These are phyloP conservation scores for Gleditsia sinensis DNA, from an alignment of 306 rosid species.

Conservation along the genomic window DNA sequence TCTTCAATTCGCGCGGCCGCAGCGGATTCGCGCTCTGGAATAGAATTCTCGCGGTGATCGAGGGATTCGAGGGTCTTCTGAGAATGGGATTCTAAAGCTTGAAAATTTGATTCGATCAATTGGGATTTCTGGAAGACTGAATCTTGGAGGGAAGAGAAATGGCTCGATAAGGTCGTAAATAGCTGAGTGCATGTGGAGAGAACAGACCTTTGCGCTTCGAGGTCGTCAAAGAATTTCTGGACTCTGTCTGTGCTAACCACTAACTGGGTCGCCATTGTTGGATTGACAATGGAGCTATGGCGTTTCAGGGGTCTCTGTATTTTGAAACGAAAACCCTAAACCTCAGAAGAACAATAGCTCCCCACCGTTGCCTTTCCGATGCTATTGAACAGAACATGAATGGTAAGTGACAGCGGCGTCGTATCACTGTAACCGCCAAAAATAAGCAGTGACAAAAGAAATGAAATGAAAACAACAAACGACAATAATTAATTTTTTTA, in stretches of 20 bases:
- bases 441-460: neutral
- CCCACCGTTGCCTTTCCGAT: neutral
- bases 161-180: constrained; percentile 54
- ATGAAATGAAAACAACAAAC: no score
- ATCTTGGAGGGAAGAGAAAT: constrained; percentile 52
- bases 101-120: constrained; percentile 56
- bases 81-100: constrained; percentile 50
- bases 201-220: constrained; percentile 54
- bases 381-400: neutral
- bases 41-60: constrained; percentile 51
- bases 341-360: constrained; percentile 41
- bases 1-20: constrained; percentile 55
- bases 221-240: constrained; percentile 61
- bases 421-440: neutral
- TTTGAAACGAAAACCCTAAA: constrained; percentile 25
- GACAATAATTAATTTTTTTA: no score
- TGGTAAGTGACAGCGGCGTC: neutral
- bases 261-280: constrained; percentile 56
- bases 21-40: constrained; percentile 64
- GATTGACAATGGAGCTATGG: neutral
- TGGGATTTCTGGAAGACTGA: constrained; percentile 62
- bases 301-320: neutral
- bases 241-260: constrained; percentile 46
- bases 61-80: constrained; percentile 52
- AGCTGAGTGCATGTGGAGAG: constrained; percentile 60